Evolutionary conservation across 805 yeast species (phyloP).

Genomic region (Myxozyma monticola): DNA sequence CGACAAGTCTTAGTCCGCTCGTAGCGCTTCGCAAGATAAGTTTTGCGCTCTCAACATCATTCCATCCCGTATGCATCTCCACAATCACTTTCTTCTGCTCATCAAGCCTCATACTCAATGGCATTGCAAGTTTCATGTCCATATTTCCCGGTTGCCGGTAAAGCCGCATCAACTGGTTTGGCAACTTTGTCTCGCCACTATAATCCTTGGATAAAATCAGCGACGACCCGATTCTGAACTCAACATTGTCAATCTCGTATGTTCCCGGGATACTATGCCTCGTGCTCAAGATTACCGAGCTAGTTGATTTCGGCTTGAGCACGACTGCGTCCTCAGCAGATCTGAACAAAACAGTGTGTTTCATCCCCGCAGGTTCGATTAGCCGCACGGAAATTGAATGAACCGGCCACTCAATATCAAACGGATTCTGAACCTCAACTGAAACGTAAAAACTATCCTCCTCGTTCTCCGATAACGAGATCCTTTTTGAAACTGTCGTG

Average conservation of each 20-base stretch:
- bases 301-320: slow-evolving; percentile 11
- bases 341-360: slow-evolving; percentile 16
- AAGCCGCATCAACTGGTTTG: slow-evolving; percentile 9
- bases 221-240: slow-evolving; percentile 34
- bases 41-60: slow-evolving; percentile 13
- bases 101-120: slow-evolving; percentile 12
- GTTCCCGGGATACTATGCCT: slow-evolving; percentile 41
- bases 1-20: slow-evolving; percentile 16
- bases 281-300: slow-evolving; percentile 34
- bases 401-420: slow-evolving; percentile 18
- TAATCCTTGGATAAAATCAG: slow-evolving; percentile 35
- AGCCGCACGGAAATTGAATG: slow-evolving; percentile 13
- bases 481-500: not conserved
- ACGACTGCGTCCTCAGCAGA: slow-evolving; percentile 7
- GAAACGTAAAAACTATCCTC: slow-evolving; percentile 23
- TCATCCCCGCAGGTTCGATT: slow-evolving; percentile 25
- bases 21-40: slow-evolving; percentile 20
- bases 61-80: slow-evolving; percentile 28
- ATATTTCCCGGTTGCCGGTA: slow-evolving; percentile 28
- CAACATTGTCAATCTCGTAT: slow-evolving; percentile 38
- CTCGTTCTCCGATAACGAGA: slow-evolving; percentile 4
- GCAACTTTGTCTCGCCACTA: not conserved
- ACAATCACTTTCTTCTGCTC: slow-evolving; percentile 14
- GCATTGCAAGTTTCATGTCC: slow-evolving; percentile 16
- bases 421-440: slow-evolving; percentile 10